phyloP scores from a whole-genome alignment of 2,329 filamentous ascomycete species.

The Penicillium sp. region DNA sequence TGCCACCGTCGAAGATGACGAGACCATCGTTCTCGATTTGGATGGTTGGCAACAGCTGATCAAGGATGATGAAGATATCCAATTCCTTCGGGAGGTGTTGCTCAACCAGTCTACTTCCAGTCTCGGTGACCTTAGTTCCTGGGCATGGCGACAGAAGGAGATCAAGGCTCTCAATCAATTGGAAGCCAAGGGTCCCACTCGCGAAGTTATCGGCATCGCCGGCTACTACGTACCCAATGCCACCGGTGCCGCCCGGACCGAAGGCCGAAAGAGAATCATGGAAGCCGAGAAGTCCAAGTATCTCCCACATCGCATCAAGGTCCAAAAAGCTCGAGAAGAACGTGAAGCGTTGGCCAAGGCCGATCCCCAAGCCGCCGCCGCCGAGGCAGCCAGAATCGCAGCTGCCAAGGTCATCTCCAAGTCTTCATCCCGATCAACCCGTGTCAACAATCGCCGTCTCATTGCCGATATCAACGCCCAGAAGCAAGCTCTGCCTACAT shows the following conservation, averaged over 20 bases:
- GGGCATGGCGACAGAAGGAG: conserved; percentile 75
- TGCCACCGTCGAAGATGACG: conserved; percentile 70
- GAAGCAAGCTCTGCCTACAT: conserved; percentile 73
- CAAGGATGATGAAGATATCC: conserved; percentile 72
- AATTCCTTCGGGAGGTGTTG: conserved; percentile 61
- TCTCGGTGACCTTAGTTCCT: conserved; percentile 65
- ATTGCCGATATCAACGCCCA: conserved; percentile 95
- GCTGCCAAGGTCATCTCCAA: conserved; percentile 83
- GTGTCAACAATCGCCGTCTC: conserved; percentile 92
- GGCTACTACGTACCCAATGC: conserved; percentile 83
- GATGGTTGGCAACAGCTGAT: conserved; percentile 72
- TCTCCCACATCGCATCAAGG: conserved; percentile 94
- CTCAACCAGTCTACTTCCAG: conserved; percentile 53
- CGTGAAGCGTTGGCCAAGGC: conserved; percentile 75
- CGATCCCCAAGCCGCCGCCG: conserved; percentile 69
- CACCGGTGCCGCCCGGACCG: conserved; percentile 86
- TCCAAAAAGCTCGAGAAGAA: conserved; percentile 88
- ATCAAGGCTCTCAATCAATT: conserved; percentile 71
- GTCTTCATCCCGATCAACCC: conserved; percentile 88
- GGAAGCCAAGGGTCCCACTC: conserved; percentile 61
- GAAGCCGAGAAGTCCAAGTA: conserved; percentile 99
- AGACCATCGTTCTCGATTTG: conserved; percentile 68
- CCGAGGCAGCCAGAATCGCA: conserved; percentile 73
- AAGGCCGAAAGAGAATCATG: conserved; percentile 92
- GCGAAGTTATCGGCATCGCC: conserved; percentile 61